Base-by-base conservation (phyloP, 176 grass and related monocot species). In the Rhynchospora pubera region DNA sequence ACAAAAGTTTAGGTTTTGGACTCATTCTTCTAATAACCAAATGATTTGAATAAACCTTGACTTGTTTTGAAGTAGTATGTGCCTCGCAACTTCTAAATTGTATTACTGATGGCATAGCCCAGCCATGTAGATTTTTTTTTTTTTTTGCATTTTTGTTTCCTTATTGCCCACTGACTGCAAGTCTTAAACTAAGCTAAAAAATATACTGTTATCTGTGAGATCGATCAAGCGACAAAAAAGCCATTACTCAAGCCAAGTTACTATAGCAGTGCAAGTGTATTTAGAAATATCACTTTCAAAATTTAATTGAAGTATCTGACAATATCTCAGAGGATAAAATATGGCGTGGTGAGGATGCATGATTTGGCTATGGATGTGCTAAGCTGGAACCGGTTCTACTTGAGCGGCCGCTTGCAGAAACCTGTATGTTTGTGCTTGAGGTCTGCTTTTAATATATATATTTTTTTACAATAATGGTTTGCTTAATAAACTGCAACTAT, bases 361-460 rank as follows among this genome's bases (percentile, higher is more conserved):
- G 87, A 94, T 77, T 91, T 98, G 70, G 84, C 90, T 5, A 87
- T 90, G 87, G 92, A 98, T 89, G 50, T 93, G 28, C 82, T 94
- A 68, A 93, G 83, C 24, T 98, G 95, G 95, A 88, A 93, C 57
- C 83, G 59, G 74, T 98, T 98, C 78, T 98, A 98, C 79, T 87
- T 98, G 21, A 94, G 92, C 34, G 95, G 95, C 4, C 90, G 92
- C 9, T 88, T 97, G 59, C 95, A 97, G 82, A 97, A 97, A 91
- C 95, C 95, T 76, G 95, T 97, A 92, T 80, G 88, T 84, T 21
- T 23, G 63, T 90, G 32, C 24, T 79, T 84, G 80, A 86, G 79
- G 51, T 89, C 65, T 85, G 83, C 76, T 47, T 83, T 72, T 21
- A 48, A 11, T 44, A 50, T 83, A n/a, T n/a, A 83, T 51, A 28